Evolutionary conservation across 169 alveolate genomes (phyloP).

Genomic region (Eimeria necatrix): DNA sequence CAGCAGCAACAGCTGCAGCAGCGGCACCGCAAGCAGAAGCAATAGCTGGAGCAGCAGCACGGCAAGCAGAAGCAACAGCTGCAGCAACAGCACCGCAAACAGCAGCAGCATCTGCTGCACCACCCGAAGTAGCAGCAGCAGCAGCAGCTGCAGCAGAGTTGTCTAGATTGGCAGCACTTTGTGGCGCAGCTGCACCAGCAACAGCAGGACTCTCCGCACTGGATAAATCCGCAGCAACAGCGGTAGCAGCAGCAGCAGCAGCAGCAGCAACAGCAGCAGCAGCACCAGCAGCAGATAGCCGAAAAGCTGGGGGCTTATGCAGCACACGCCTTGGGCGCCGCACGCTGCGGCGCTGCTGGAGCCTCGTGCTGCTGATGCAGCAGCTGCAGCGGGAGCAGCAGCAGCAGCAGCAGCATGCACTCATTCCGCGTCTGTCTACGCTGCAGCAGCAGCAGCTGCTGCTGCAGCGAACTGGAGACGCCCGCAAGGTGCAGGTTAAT

Average conservation of each 20-base stretch:
- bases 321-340: constrained; percentile 27
- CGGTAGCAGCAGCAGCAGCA: neutral
- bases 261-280: constrained; percentile 17
- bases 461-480: constrained; percentile 52
- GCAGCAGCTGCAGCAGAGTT: neutral
- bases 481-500: neutral
- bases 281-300: constrained; percentile 3
- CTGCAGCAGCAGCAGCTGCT: constrained; percentile 78
- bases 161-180: neutral
- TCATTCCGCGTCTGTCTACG: neutral
- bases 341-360: constrained; percentile 50
- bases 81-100: neutral
- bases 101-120: constrained; percentile 17
- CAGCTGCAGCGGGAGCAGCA: constrained; percentile 69
- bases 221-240: neutral
- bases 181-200: neutral
- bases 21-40: constrained; percentile 29
- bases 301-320: neutral
- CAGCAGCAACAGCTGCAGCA: constrained; percentile 24
- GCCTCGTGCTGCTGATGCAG: constrained; percentile 26
- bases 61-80: constrained; percentile 13
- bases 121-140: constrained; percentile 9
- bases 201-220: neutral
- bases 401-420: constrained; percentile 4
- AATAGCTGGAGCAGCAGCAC: constrained; percentile 2